Percentiles rank a stretch among this genome's conserved stretches.
phyloP scores from a whole-genome alignment of 257 asterid genomes.

The Petunia axillaris region DNA sequence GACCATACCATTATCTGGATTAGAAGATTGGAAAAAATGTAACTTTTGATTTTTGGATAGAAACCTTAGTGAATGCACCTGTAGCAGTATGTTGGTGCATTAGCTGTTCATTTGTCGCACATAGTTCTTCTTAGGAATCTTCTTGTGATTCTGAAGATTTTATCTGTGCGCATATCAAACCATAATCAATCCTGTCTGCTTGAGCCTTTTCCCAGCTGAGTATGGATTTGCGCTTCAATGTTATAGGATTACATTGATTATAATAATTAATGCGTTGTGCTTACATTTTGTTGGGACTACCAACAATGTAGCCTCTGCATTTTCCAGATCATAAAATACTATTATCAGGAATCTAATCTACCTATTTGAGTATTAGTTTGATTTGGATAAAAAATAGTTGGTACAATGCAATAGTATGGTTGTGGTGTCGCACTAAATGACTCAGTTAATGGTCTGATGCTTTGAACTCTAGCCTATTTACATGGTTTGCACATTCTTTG shows the following conservation, averaged over 20 bases:
- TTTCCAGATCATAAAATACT: background rate
- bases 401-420: no score
- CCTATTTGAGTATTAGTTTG: no score
- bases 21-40: background rate
- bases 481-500: no score
- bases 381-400: no score
- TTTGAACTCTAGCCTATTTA: no score
- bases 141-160: constrained; percentile 9
- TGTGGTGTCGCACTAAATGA: no score
- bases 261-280: no score
- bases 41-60: background rate
- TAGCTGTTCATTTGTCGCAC: background rate
- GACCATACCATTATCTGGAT: background rate
- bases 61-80: background rate
- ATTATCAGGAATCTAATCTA: background rate
- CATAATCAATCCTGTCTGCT: constrained; percentile 6
- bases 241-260: background rate
- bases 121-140: constrained; percentile 21
- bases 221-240: constrained; percentile 23
- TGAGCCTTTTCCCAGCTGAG: constrained; percentile 10
- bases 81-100: background rate
- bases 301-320: no score
- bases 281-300: no score
- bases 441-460: no score
- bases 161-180: constrained; percentile 6